These are phyloP conservation scores for Botrytis paeoniae DNA, from an alignment of 2,329 filamentous ascomycete genomes.

Conservation along the genomic window DNA sequence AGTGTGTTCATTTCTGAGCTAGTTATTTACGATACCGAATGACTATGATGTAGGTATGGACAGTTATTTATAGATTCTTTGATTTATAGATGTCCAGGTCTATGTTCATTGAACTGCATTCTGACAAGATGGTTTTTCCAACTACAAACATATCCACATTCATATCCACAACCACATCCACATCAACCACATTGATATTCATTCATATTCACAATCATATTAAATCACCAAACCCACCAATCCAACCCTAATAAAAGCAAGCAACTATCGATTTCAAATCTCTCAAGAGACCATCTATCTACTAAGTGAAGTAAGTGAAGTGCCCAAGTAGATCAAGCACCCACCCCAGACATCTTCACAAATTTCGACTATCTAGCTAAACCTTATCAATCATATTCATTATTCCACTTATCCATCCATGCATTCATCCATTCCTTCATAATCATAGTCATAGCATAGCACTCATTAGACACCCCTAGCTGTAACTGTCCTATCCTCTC, in stretches of 20 bases:
- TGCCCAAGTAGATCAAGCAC: too few species aligned
- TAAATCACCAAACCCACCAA: neutral
- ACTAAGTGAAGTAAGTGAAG: neutral
- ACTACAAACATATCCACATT: too few species aligned
- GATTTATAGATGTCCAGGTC: too few species aligned
- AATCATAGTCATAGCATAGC: too few species aligned
- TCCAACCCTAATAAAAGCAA: neutral
- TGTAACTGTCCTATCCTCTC: neutral
- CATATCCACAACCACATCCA: too few species aligned
- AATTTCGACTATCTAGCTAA: neutral
- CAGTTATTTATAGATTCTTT: accelerated
- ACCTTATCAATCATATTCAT: too few species aligned
- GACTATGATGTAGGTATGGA: too few species aligned
- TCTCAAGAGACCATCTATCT: neutral
- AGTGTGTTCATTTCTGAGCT: too few species aligned
- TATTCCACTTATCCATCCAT: neutral
- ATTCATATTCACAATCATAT: neutral
- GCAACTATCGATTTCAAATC: neutral
- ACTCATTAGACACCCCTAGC: neutral
- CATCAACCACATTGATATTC: too few species aligned
- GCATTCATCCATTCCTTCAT: neutral
- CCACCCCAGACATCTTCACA: neutral
- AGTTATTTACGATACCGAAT: too few species aligned
- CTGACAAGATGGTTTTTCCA: too few species aligned
- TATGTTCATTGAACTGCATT: too few species aligned